Evolutionary conservation across 768 basidiomycete genomes (phyloP).

Genomic region (Pisolithus albus): DNA sequence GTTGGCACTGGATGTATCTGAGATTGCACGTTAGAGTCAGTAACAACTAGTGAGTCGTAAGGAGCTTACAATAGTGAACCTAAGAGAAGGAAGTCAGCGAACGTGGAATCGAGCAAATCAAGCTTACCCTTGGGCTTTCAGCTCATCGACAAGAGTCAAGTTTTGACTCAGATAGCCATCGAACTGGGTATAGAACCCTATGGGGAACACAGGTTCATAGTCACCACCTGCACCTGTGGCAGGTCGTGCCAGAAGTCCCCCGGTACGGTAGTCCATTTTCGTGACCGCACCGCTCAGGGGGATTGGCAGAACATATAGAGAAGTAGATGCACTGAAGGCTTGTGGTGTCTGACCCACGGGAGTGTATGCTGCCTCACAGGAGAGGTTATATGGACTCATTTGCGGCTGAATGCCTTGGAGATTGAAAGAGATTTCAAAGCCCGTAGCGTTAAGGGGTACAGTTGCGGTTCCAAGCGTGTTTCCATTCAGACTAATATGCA

Average conservation of each 20-base stretch:
- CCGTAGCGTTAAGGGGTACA: constrained; percentile 48
- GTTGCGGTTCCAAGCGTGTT: constrained; percentile 34
- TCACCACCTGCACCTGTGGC: constrained; percentile 42
- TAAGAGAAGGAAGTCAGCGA: not conserved
- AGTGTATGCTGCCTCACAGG: constrained; percentile 21
- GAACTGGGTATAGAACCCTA: constrained; percentile 41
- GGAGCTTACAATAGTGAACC: constrained; percentile 28
- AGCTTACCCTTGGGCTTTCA: constrained; percentile 26
- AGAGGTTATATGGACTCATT: constrained; percentile 22
- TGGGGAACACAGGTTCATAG: constrained; percentile 46
- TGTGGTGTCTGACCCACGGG: constrained; percentile 32
- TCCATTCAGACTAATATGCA: constrained; percentile 44
- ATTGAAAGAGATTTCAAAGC: constrained; percentile 43
- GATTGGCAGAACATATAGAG: constrained; percentile 44
- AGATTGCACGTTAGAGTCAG: not conserved
- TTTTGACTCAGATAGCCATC: constrained; percentile 20
- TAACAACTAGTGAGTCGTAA: not conserved
- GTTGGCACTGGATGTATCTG: constrained; percentile 67
- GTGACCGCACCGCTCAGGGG: constrained; percentile 51
- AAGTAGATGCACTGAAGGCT: constrained; percentile 38
- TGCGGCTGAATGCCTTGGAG: constrained; percentile 40
- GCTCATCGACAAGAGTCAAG: constrained; percentile 22
- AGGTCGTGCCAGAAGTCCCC: constrained; percentile 46
- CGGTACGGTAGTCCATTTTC: constrained; percentile 56
- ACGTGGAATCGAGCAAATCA: not conserved